Evolutionary conservation across 2,329 filamentous ascomycete genomes (phyloP).

Genomic region (Waltergamsia citrina): DNA sequence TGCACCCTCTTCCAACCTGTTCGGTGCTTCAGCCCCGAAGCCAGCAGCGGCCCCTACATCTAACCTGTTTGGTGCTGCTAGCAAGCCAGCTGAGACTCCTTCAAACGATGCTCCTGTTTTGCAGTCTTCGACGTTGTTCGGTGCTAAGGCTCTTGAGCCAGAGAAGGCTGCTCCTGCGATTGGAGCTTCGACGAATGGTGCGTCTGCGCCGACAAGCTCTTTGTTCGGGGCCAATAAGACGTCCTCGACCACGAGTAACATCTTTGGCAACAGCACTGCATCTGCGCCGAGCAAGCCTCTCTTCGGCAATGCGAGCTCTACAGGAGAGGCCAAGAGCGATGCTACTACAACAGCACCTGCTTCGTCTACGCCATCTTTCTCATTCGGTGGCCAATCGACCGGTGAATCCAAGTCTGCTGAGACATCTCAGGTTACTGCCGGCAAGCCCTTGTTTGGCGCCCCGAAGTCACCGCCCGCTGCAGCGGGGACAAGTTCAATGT

Average conservation of each 20-base stretch:
- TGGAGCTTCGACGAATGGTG: conserved; percentile 4
- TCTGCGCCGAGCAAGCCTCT: background rate
- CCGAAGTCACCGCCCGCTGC: conserved; percentile 22
- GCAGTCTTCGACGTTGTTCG: conserved; percentile 23
- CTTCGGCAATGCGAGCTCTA: conserved; percentile 8
- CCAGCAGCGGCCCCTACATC: conserved; percentile 15
- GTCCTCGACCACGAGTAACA: conserved; percentile 5
- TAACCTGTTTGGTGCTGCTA: conserved; percentile 27
- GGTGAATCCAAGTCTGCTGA: background rate
- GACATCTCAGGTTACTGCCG: too few species aligned
- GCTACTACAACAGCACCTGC: background rate
- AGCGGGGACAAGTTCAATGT: conserved; percentile 17
- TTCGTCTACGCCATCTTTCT: background rate
- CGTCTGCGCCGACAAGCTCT: conserved; percentile 10
- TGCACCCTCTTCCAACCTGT: conserved; percentile 11
- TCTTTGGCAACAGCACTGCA: background rate
- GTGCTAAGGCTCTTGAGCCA: conserved; percentile 17
- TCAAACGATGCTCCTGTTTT: conserved; percentile 12
- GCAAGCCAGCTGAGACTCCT: conserved; percentile 19
- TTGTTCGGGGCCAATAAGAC: conserved; percentile 19
- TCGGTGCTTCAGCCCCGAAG: conserved; percentile 13
- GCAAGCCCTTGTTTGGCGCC: conserved; percentile 1
- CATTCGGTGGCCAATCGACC: background rate
- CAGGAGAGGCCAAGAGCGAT: background rate
- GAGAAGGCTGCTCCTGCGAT: conserved; percentile 14